Evolutionary conservation across 2,329 filamentous ascomycete species (phyloP).

Genomic region (Beauveria rudraprayagi): DNA sequence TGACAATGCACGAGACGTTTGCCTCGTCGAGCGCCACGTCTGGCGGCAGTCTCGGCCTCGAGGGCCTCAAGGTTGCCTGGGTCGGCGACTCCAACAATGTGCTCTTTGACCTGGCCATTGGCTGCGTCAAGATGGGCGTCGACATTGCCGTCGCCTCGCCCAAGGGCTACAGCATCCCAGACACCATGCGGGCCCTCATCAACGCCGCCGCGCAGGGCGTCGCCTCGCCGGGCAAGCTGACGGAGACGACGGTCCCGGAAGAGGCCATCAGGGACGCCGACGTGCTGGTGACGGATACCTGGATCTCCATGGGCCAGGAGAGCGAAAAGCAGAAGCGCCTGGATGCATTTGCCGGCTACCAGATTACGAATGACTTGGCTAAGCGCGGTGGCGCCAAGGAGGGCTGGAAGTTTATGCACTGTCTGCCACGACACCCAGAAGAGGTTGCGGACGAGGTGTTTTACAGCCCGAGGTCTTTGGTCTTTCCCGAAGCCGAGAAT

Average conservation of each 20-base stretch:
- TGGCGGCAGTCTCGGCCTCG: slow-evolving; percentile 52
- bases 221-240: slow-evolving; percentile 54
- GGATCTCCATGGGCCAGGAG: slow-evolving; percentile 98
- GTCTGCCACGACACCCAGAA: slow-evolving; percentile 81
- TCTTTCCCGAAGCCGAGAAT: slow-evolving; percentile 93
- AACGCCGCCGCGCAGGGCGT: slow-evolving; percentile 50
- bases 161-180: slow-evolving; percentile 72
- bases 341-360: slow-evolving; percentile 79
- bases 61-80: slow-evolving; percentile 89
- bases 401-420: slow-evolving; percentile 98
- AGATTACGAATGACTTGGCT: slow-evolving; percentile 81
- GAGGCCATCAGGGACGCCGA: slow-evolving; percentile 81
- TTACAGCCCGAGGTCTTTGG: slow-evolving; percentile 74
- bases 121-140: slow-evolving; percentile 77
- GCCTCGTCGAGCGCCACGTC: slow-evolving; percentile 35
- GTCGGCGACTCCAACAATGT: slow-evolving; percentile 97
- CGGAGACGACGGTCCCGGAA: slow-evolving; percentile 71
- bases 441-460: slow-evolving; percentile 95
- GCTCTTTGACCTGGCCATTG: slow-evolving; percentile 86
- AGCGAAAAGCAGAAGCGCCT: slow-evolving; percentile 69
- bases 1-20: slow-evolving; percentile 80
- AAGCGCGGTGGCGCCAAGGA: slow-evolving; percentile 77
- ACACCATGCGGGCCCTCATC: slow-evolving; percentile 66
- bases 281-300: slow-evolving; percentile 91
- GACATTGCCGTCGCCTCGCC: slow-evolving; percentile 84